phyloP scores from a whole-genome alignment of 2,329 filamentous ascomycete species.

The Claviceps arundinis region DNA sequence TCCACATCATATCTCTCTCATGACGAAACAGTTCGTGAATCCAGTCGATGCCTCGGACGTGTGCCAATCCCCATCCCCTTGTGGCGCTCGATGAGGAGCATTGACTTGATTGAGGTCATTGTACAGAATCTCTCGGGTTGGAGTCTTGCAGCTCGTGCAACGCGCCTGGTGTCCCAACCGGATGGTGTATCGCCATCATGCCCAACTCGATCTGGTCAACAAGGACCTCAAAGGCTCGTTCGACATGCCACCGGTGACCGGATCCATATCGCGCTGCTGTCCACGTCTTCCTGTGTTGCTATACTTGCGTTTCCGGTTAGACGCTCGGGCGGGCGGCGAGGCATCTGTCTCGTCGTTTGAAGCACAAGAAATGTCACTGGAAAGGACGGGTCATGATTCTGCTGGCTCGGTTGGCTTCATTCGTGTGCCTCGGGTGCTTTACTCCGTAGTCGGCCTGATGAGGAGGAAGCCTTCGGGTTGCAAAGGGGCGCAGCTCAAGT shows the following conservation, averaged over 20 bases:
- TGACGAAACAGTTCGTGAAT: conserved; percentile 4
- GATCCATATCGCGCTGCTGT: not conserved
- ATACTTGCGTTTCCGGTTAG: not conserved
- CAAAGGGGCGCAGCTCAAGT: not conserved
- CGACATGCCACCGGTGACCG: not conserved
- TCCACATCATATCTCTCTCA: conserved; percentile 5
- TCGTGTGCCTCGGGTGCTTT: too few species aligned
- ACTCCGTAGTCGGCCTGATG: too few species aligned
- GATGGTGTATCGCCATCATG: not conserved
- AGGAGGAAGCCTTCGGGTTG: not conserved
- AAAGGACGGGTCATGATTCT: not conserved
- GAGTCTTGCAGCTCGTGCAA: not conserved
- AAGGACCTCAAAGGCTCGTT: not conserved
- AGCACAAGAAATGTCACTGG: not conserved
- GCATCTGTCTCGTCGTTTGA: not conserved
- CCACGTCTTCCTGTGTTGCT: not conserved
- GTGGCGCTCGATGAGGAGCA: not conserved
- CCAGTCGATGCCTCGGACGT: not conserved
- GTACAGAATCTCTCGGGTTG: not conserved
- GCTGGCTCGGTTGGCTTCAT: too few species aligned
- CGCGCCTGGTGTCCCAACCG: not conserved
- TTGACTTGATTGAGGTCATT: not conserved
- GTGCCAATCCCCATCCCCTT: conserved; percentile 1
- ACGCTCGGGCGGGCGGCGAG: not conserved
- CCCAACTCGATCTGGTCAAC: not conserved